Evolutionary conservation across 768 basidiomycete genomes (phyloP).

Genomic region (Gelatoporia subvermispora): DNA sequence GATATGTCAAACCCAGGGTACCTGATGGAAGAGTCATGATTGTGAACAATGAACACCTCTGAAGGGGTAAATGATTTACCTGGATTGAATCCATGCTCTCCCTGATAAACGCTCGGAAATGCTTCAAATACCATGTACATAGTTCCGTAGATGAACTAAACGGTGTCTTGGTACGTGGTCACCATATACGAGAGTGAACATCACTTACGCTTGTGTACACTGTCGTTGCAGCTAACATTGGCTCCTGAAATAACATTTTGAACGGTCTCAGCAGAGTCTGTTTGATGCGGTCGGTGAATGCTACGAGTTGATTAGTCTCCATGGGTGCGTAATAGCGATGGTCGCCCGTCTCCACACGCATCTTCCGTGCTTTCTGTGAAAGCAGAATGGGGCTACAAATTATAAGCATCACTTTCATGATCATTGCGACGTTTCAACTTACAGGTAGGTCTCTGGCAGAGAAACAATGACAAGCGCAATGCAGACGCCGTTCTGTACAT

Average conservation of each 20-base stretch:
- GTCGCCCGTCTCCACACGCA: no score
- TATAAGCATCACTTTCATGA: no score
- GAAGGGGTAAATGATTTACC: constrained; percentile 33
- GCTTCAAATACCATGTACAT: constrained; percentile 60
- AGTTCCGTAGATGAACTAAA: constrained; percentile 60
- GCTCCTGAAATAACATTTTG: constrained; percentile 59
- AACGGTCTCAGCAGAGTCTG: constrained; percentile 53
- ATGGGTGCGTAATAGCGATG: no score
- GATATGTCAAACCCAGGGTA: constrained; percentile 47
- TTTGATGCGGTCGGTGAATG: constrained; percentile 39
- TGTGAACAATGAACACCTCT: no score
- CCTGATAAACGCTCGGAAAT: constrained; percentile 49
- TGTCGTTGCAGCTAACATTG: constrained; percentile 57
- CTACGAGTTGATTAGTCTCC: constrained; percentile 11
- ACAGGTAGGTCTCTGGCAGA: no score
- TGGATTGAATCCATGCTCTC: constrained; percentile 42
- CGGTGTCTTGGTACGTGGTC: background rate
- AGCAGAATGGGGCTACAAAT: no score
- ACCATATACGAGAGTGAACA: background rate
- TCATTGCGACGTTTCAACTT: no score
- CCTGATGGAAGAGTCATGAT: no score
- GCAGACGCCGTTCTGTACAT: no score
- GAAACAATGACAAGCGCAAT: no score
- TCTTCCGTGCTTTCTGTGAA: no score
- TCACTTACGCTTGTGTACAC: constrained; percentile 57